phyloP scores from a whole-genome alignment of 306 rosid species.

The Cicer arietinum region DNA sequence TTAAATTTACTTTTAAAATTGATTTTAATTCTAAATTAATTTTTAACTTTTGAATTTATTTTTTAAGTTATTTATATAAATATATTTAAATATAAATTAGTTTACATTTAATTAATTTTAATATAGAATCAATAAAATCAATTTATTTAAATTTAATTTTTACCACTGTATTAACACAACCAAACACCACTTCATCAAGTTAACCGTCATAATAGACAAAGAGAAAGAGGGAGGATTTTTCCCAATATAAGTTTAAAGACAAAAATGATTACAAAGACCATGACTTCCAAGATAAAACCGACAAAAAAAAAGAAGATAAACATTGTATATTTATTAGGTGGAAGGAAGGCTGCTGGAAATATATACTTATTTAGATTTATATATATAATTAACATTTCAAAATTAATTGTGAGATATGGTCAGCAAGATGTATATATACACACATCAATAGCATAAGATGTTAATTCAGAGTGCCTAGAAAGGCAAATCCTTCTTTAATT shows the following conservation, averaged over 20 bases:
- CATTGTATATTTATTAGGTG: constrained; percentile 2
- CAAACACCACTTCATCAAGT: not conserved
- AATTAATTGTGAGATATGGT: constrained; percentile 9
- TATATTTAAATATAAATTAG: no score
- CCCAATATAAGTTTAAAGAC: not conserved
- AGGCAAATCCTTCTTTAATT: not conserved
- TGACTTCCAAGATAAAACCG: constrained; percentile 22
- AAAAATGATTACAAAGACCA: constrained; percentile 29
- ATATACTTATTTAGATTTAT: not conserved
- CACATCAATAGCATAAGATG: not conserved
- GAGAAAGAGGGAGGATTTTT: not conserved
- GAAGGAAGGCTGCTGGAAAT: constrained; percentile 30
- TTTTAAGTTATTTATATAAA: no score
- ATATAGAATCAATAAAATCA: no score
- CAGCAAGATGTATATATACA: not conserved
- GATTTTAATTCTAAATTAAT: no score
- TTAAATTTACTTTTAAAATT: no score
- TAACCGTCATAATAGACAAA: not conserved
- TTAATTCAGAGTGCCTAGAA: not conserved
- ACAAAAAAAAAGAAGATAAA: not conserved
- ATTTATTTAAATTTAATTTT: no score
- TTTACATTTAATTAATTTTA: no score
- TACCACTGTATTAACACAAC: no score
- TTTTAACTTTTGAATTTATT: no score
- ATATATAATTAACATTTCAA: constrained; percentile 21